phyloP scores from a whole-genome alignment of 305 asterid genomes.

The Fraxinus baroniana region DNA sequence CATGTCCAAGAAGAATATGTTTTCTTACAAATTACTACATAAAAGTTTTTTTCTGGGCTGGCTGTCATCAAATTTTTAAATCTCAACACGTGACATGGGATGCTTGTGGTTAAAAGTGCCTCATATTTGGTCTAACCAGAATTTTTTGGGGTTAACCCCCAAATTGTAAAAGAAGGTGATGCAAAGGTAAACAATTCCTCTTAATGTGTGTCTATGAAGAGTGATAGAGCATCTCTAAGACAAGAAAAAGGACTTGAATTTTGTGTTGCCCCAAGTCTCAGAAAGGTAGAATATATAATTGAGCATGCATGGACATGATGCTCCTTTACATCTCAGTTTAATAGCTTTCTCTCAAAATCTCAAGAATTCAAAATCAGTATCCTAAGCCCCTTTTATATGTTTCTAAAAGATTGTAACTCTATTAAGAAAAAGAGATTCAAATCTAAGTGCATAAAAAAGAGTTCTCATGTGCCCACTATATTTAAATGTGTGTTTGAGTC shows the following conservation, averaged over 20 bases:
- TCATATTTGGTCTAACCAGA: conserved; percentile 29
- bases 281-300: conserved; percentile 17
- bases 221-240: conserved; percentile 13
- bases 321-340: conserved; percentile 15
- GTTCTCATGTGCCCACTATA: neutral
- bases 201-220: neutral
- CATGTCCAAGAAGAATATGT: conserved; percentile 5
- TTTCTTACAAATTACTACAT: neutral
- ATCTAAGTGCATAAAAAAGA: neutral
- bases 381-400: conserved; percentile 25
- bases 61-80: neutral
- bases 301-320: conserved; percentile 24
- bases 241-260: conserved; percentile 14
- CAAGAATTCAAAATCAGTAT: conserved; percentile 30
- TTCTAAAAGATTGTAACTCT: neutral
- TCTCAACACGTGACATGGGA: conserved; percentile 35
- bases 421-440: neutral
- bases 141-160: conserved; percentile 40
- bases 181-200: conserved; percentile 24
- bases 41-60: neutral
- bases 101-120: conserved; percentile 32
- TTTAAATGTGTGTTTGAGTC: no score
- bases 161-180: conserved; percentile 18
- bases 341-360: conserved; percentile 22
- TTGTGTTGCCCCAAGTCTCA: conserved; percentile 20